Evolutionary conservation across 2,329 filamentous ascomycete species (phyloP).

Genomic region (Hymenoscyphus infarciens): DNA sequence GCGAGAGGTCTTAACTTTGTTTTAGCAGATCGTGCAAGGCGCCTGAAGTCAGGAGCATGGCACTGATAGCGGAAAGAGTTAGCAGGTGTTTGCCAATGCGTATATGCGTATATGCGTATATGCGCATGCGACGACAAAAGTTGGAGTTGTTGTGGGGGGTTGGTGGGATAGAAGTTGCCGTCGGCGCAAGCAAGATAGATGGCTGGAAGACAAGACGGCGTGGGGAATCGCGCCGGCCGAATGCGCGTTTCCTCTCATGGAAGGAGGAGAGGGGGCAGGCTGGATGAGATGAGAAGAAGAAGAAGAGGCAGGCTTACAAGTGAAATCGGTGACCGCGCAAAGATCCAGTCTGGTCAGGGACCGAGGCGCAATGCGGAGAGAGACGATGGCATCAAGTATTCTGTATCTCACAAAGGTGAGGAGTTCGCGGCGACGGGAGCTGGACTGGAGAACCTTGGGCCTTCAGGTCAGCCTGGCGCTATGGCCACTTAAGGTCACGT

Average conservation of each 20-base stretch:
- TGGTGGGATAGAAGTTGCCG: not conserved
- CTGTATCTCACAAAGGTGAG: not conserved
- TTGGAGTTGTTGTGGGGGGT: not conserved
- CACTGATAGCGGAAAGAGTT: not conserved
- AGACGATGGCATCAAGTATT: not conserved
- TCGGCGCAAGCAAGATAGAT: slow-evolving; percentile 1
- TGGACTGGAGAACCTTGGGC: not conserved
- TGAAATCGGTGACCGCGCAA: not conserved
- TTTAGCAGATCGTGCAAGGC: not conserved
- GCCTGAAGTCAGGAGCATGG: not conserved
- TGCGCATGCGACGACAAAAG: not conserved
- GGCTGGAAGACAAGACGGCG: not conserved
- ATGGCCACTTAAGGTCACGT: not conserved
- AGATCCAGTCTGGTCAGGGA: not conserved
- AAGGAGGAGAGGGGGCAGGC: not conserved
- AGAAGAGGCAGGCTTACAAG: not conserved
- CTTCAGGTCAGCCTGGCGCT: not conserved
- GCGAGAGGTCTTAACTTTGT: not conserved
- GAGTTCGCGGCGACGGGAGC: too few relatives aligned
- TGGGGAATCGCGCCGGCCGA: not conserved
- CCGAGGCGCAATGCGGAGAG: not conserved
- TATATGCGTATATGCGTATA: not conserved
- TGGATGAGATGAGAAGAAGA: not conserved
- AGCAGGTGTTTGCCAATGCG: not conserved
- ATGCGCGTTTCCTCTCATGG: not conserved